Conservation (phyloP, 2,329 filamentous ascomycete genomes). For the Myriosclerotinia curreyana region DNA sequence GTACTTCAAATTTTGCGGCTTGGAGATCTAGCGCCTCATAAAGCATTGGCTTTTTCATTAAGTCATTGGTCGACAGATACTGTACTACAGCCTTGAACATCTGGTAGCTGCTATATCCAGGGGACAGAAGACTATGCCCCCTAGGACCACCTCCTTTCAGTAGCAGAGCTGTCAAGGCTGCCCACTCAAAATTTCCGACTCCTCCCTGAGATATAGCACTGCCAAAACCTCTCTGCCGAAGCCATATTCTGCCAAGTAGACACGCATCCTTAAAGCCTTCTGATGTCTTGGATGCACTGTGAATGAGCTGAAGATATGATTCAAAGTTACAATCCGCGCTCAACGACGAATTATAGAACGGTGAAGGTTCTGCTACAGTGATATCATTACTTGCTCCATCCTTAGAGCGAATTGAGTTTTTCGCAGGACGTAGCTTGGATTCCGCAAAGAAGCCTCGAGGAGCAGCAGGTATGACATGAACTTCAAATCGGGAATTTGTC, state of each 20-base stretch:
- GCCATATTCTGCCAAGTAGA: conserved; percentile 81
- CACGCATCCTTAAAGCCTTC: conserved; percentile 72
- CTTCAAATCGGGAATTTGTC: conserved; percentile 49
- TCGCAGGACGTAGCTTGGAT: conserved; percentile 66
- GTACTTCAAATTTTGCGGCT: conserved; percentile 48
- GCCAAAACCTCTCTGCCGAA: conserved; percentile 80
- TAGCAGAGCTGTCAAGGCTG: conserved; percentile 73
- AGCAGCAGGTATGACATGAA: conserved; percentile 75
- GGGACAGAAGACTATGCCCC: conserved; percentile 68
- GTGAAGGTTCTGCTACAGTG: conserved; percentile 52
- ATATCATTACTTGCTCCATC: conserved; percentile 46
- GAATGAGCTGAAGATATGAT: conserved; percentile 71
- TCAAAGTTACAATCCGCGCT: conserved; percentile 73
- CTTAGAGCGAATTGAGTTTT: conserved; percentile 65
- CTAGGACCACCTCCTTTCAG: conserved; percentile 73
- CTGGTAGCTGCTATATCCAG: conserved; percentile 84
- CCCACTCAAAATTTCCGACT: conserved; percentile 93
- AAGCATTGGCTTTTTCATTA: conserved; percentile 63
- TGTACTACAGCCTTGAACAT: conserved; percentile 94
- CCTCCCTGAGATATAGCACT: conserved; percentile 70
- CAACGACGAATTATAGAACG: conserved; percentile 86
- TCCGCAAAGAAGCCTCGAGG: conserved; percentile 66
- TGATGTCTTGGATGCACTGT: conserved; percentile 60
- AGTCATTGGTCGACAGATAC: conserved; percentile 71
- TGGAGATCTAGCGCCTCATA: conserved; percentile 46